Base-by-base conservation (phyloP, 495 filamentous ascomycete genomes). In the Tuber magnatum region DNA sequence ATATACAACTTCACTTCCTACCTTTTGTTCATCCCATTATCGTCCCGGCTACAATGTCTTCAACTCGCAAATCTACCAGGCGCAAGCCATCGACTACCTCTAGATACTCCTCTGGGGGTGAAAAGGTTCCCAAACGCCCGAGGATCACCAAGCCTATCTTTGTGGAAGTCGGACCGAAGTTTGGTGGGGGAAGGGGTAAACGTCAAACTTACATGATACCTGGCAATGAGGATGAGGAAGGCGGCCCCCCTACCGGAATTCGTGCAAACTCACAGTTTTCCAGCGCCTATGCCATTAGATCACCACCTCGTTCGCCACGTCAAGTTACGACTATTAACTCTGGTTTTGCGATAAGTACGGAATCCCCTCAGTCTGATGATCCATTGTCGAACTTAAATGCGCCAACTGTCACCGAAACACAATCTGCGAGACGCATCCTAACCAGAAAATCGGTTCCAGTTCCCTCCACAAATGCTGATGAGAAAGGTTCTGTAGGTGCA, bases 381-480 rank as follows among this genome's bases (percentile, higher is more conserved):
- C 56, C 56, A 65, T 65, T 65, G 56, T 65, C 56, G 56, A 65
- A 35, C 35, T 65, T 65, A 65, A 65, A 65, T 65, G 56, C 56
- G 56, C 56, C 56, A 32, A 65, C 56, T 65, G 5, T 65, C 35
- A 14, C 56, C 56, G 14, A 35, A 65, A 35, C 28, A 32, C 56
- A 5, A 65, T 65, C 32, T 35, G 56, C 56, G 56, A 65, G 56
- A 65, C 56, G 56, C 56, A 65, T 28, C 28, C 8, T 32, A 65
- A 65, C 28, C 56, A 8, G 56, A 35, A 65, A 35, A 65, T 65
- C 56, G 0, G 28, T 35, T 35, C 28, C 56, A 35, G 56, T n/a
- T 3, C 56, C 28, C 32, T 18, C 14, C 32, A 35, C 56, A 65
- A 32, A 65, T 65, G 35, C 56, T 65, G 8, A 65, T 65, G 28